Base-by-base conservation (phyloP, 805 yeast species). In the Monosporozyma solicola region DNA sequence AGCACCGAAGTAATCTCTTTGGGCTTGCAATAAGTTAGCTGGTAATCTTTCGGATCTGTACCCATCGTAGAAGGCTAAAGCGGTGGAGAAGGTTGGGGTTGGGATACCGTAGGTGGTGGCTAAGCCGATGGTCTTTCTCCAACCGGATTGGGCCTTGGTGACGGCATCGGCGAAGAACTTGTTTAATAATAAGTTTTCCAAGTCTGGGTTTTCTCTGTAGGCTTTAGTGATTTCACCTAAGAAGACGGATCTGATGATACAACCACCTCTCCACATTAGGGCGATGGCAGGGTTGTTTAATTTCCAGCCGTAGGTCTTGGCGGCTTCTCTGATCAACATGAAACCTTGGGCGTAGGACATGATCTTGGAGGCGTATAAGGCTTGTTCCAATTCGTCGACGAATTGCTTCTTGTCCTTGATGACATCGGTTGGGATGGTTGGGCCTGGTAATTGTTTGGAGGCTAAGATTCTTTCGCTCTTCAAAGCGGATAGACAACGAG, bases 241-340 rank as follows among this genome's bases (percentile, higher is more conserved):
- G 87, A 92, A 92, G 61, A 92, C 97, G 54, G 99, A 92, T 82
- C 98, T 88, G 77, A 92, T 92, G 75, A 92, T 92, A 82, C 99
- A 92, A 67, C 99, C 99, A 79, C 99, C 99, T 83, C 99, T 85
- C 99, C 99, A 92, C 98, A 92, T 92, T 68, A 94, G 82, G 64
- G 98, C 98, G 67, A 94, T 94, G 56, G 96, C 94, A 65, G 98
- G 96, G 84, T 88, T 87, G 85, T 92, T 94, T 72, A 92, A 81
- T 75, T 87, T 84, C 99, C 99, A 92, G 69, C 84, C 84, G 82
- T 89, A 92, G 74, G 89, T 96, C 76, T 82, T 85, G 63, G 96
- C 98, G 65, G 98, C 98, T 76, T 92, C 97, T 74, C 95, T 88
- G 77, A 92, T 90, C 72, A 92, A 82, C 97, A 92, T 94, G 87